These are phyloP conservation scores for Polyplosphaeria fusca DNA, from an alignment of 495 filamentous ascomycete genomes.

Conservation along the genomic window DNA sequence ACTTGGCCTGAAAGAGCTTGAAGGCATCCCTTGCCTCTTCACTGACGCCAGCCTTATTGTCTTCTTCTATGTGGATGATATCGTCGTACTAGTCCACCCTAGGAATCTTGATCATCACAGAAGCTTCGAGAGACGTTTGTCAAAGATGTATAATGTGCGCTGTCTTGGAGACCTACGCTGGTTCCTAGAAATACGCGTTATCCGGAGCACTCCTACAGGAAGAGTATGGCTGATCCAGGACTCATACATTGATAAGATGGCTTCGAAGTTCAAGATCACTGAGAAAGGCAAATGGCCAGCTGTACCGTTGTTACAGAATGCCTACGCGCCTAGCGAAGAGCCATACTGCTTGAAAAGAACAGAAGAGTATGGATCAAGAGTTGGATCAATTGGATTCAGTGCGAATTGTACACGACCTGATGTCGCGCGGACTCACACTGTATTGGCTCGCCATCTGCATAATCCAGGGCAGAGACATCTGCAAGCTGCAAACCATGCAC, in stretches of 20 bases:
- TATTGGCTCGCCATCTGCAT: neutral
- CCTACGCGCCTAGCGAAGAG: neutral
- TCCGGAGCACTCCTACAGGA: neutral
- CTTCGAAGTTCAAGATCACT: neutral
- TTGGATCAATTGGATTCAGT: neutral
- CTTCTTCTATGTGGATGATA: constrained; percentile 25
- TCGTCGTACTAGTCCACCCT: constrained; percentile 12
- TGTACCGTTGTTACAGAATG: neutral
- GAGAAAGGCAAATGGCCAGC: neutral
- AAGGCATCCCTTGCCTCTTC: constrained; percentile 1
- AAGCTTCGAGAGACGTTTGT: neutral
- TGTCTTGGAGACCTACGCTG: too few relatives aligned
- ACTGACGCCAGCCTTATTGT: constrained; percentile 7
- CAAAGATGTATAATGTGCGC: neutral
- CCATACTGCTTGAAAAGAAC: neutral
- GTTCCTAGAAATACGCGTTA: too few relatives aligned
- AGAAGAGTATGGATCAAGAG: too few relatives aligned
- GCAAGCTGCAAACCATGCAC: neutral
- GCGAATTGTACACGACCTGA: constrained; percentile 11
- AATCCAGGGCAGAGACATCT: constrained; percentile 1
- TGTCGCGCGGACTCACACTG: constrained; percentile 1
- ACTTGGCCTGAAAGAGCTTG: constrained; percentile 7
- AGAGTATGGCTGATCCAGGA: constrained; percentile 8
- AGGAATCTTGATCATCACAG: neutral
- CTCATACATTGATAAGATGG: constrained; percentile 9